Evolutionary conservation across 352 stramenopile genomes (phyloP), one percentile per base, ranked within the genome.

Genomic region (Pythium biforme): DNA sequence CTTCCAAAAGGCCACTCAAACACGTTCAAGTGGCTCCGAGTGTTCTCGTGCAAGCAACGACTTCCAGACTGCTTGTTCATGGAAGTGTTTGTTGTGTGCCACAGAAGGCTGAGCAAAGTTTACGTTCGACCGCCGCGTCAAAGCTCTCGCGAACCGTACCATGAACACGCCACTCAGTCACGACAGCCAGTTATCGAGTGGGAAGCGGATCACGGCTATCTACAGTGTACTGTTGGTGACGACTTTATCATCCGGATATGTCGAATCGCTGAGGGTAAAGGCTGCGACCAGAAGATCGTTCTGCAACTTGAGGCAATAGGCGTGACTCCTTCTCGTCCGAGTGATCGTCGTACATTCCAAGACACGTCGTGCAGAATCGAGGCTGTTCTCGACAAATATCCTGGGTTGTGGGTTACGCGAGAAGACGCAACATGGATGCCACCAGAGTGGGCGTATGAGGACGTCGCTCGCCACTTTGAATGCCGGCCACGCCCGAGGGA

Each of bases 371-470:
- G 39, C n/a, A 17, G 17, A 12, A 40, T 60, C 10, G 54, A 60
- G 25, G 14, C 6, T 19, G 54, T 60, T 23, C 40, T 60, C 3
- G 54, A 47, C 29, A n/a, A 8, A 12, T 60, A 60, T 29, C 39
- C 25, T 11, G 54, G 54, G 12, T 26, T 60, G 17, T 31, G 25
- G 26, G 23, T 50, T 3, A 34, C 19, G 2, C 41, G 54, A 2
- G 25, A 52, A 27, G 54, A 60, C 22, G 25, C 17, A 25, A 37
- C 34, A 4, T 60, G 54, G 54, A 60, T 52, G 39, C 54, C 54
- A 26, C 23, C 1, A 43, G 54, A 50, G 39, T 60, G 54, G 39
- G 41, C 41, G 20, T 29, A 37, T 20, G 26, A 26, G 37, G 54
- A 50, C 12, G 3, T 43, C 3, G 37, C 20, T 26, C 25, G 29